These are phyloP conservation scores for Candida maris DNA, from an alignment of 805 yeast species.

Conservation along the genomic window DNA sequence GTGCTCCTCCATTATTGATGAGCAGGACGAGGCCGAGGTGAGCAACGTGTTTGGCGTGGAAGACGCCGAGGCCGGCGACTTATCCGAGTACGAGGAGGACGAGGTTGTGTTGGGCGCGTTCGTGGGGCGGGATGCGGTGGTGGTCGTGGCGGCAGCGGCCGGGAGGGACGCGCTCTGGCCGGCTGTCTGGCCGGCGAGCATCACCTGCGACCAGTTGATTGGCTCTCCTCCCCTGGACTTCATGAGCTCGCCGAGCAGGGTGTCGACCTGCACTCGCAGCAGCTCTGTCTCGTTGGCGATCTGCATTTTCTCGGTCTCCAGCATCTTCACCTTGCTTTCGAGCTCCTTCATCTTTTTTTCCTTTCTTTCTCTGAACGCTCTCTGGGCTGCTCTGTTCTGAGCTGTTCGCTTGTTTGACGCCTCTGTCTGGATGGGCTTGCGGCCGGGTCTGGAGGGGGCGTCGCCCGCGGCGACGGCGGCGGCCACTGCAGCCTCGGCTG, in stretches of 20 bases:
- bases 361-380: slow-evolving; percentile 94
- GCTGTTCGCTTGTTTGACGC: slow-evolving; percentile 91
- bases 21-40: not conserved
- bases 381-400: slow-evolving; percentile 97
- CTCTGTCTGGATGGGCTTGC: slow-evolving; percentile 68
- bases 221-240: slow-evolving; percentile 15
- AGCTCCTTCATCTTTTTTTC: slow-evolving; percentile 82
- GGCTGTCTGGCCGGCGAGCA: not conserved
- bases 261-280: slow-evolving; percentile 69
- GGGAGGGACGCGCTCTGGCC: slow-evolving; percentile 6
- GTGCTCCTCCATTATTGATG: slow-evolving; percentile 4
- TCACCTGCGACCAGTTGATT: slow-evolving; percentile 2
- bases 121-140: slow-evolving; percentile 15
- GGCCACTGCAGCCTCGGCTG: too few species aligned
- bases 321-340: slow-evolving; percentile 67
- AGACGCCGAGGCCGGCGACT: not conserved
- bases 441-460: slow-evolving; percentile 56
- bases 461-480: slow-evolving; percentile 5
- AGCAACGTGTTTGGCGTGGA: not conserved
- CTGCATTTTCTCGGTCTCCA: slow-evolving; percentile 69
- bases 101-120: slow-evolving; percentile 14
- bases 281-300: slow-evolving; percentile 71
- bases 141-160: slow-evolving; percentile 18
- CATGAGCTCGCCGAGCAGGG: slow-evolving; percentile 64
- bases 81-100: slow-evolving; percentile 17